Base-by-base conservation (phyloP, 148 eudicot species). In the Diospyros lotus region DNA sequence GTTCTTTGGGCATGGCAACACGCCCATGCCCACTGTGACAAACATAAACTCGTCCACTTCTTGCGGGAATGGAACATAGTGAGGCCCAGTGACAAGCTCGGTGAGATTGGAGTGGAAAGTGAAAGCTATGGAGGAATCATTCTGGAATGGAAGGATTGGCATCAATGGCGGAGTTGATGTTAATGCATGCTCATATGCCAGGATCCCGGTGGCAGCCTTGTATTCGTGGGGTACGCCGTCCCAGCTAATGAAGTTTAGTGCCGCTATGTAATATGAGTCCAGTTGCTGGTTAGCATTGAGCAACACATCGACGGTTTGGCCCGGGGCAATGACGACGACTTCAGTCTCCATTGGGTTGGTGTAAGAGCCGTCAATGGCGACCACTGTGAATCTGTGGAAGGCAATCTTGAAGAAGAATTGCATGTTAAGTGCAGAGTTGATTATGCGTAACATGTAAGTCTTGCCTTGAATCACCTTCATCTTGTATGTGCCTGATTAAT, bases 351-450 rank as follows among this genome's bases (percentile, higher is more conserved):
- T 86, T 0, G 89, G 92, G 0, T 48, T 59, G 0, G 94, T 91
- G 87, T 91, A 93, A 4, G 79, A 1, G 3, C 94, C 98, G 51
- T 93, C 98, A 1, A 87, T 76, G n/a, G 86, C 94, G 0, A 93
- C 98, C 0, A 93, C 94, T 1, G 83, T 88, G 63, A 93, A 2
- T 38, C 73, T 84, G 84, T 93, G 98, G 13, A 78, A 72, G n/a
- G 94, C 90, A 41, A 93, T 73, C 45, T 86, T 87, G 84, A 91
- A 93, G 74, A 93, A 93, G 40, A 86, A 75, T 28, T 87, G 84
- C 74, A 78, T 81, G 44, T 87, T 84, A 85, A 93, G 90, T 63
- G 90, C 96, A 74, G 92, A 92, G 58, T 93, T 93, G 86, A 88
- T 69, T 14, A 93, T 83, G 3, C 96, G 94, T 0, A 93, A 75